Evolutionary conservation across 2,329 filamentous ascomycete genomes (phyloP).

Genomic region (Sporothrix pseudoabietina): DNA sequence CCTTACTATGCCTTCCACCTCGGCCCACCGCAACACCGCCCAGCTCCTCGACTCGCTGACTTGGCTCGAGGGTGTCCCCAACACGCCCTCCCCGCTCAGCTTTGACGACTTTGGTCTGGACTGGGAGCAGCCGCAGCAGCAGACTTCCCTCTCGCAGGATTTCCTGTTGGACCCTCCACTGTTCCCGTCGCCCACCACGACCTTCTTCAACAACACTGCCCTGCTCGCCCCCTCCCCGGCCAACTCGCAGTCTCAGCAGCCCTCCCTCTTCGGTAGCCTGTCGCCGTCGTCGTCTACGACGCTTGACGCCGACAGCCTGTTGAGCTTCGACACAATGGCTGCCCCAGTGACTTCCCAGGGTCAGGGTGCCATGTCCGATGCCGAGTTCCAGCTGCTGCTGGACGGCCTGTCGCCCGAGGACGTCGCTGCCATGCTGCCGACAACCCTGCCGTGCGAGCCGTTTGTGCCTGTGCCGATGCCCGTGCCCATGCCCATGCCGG

Average conservation of each 20-base stretch:
- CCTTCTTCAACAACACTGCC: background rate
- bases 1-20: background rate
- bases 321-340: conserved; percentile 15
- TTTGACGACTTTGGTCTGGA: conserved; percentile 9
- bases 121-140: background rate
- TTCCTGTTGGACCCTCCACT: background rate
- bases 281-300: conserved; percentile 15
- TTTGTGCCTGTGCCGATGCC: background rate
- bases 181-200: background rate
- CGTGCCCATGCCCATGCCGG: background rate
- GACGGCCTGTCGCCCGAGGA: background rate
- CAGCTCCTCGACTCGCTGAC: background rate
- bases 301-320: conserved; percentile 21
- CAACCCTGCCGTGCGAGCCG: conserved; percentile 7
- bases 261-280: background rate
- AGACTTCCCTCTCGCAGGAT: background rate
- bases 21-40: background rate
- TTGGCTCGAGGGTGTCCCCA: conserved; percentile 17
- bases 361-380: conserved; percentile 17
- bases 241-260: conserved; percentile 3
- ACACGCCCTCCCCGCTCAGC: background rate
- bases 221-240: background rate
- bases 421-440: background rate
- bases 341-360: background rate
- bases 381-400: conserved; percentile 20